These are phyloP conservation scores for Coix lacrymajobi DNA, from an alignment of 176 grass and related monocot genomes.

Conservation along the genomic window DNA sequence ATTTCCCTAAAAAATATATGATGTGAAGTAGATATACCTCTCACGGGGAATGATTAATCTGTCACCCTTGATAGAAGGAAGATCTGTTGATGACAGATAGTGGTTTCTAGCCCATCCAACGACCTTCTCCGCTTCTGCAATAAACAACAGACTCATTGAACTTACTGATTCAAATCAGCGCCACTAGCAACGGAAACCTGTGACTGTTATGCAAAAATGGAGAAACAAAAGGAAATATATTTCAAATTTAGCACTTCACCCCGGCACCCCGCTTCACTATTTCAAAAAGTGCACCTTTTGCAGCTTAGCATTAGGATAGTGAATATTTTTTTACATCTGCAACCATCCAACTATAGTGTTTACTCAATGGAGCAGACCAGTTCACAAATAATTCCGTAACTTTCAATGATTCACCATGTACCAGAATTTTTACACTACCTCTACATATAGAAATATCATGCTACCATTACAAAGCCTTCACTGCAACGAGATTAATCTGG, in stretches of 20 bases:
- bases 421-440: background rate
- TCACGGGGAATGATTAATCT: slow-evolving; percentile 73
- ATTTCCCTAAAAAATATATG: background rate
- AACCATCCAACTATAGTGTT: slow-evolving; percentile 1
- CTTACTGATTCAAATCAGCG: background rate
- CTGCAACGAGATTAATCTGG: background rate
- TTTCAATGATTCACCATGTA: background rate
- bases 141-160: slow-evolving; percentile 19
- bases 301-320: background rate
- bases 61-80: slow-evolving; percentile 57
- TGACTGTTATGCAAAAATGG: background rate
- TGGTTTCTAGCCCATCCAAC: slow-evolving; percentile 88
- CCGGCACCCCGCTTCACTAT: background rate
- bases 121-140: slow-evolving; percentile 77
- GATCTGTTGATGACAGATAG: slow-evolving; percentile 64
- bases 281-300: background rate
- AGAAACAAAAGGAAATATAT: background rate
- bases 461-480: background rate
- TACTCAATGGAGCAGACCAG: background rate
- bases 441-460: slow-evolving; percentile 16
- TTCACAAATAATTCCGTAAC: background rate
- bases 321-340: background rate
- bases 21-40: slow-evolving; percentile 54
- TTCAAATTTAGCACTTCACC: background rate
- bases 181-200: slow-evolving; percentile 1